Base-by-base conservation (phyloP, 169 alveolate genomes). In the Plasmodium cynomolgi region DNA sequence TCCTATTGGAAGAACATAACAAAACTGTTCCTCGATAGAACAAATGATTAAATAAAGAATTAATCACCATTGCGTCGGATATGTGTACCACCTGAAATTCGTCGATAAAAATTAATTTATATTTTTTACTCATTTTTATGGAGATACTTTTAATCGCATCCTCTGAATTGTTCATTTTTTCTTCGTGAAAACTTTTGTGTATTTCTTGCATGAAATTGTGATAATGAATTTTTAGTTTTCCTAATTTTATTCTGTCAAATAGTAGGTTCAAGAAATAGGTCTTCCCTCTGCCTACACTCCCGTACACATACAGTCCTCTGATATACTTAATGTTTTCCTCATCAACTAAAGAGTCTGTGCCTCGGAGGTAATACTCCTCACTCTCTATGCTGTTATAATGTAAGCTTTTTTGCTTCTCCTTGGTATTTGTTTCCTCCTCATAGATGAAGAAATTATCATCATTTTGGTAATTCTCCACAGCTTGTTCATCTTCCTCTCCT, bases 241-340 rank as follows among this genome's bases (percentile, higher is more conserved):
- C 37, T 17, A 88, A 50, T 47, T 83, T 62, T 20, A 95, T 81
- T 34, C 93, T 83, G 33, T 95, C 94, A 77, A 95, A 96, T 83
- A 96, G 83, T 39, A 83, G 62, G 84, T 96, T 96, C 96, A 96
- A 93, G 74, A 96, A 84, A 94, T 93, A 86, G n/a, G 97, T 96
- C 77, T 96, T 96, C n/a, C 97, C 97, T 84, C 95, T 96, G 34
- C 97, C 97, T 34, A 96, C 97, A 39, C 97, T 96, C 17, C 97
- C 97, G 71, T 96, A 92, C 23, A 96, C 95, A 72, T 96, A 96
- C 31, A 91, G 26, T 2, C 95, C 95, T 29, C 95, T 91, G 15
- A 91, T 39, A 71, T 83, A 91, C 68, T 81, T 79, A 37, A 88
- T 88, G n/a, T 41, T 39, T 20, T 77, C 54, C 47, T 62, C 90